Conservation (phyloP, 2,329 filamentous ascomycete genomes). For the Aspergillus pseudoglaucus region DNA sequence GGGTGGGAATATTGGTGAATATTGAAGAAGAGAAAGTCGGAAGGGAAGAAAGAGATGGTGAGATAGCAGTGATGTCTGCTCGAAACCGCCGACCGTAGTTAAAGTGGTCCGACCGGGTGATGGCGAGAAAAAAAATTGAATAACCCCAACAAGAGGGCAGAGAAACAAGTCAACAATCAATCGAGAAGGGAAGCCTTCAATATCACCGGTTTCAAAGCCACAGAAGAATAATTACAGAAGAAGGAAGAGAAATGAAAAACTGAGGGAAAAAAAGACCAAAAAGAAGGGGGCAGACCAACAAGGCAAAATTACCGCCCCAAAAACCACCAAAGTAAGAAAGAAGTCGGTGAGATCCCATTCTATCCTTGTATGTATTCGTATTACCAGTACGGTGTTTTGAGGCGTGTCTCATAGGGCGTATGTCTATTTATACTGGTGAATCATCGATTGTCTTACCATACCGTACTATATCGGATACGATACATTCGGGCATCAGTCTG, state of each 20-base stretch:
- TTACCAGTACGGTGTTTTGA: neutral
- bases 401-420: no score
- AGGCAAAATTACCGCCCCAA: neutral
- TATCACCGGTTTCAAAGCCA: conserved; percentile 4
- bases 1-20: neutral
- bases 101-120: neutral
- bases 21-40: conserved; percentile 2
- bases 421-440: no score
- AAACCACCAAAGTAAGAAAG: neutral
- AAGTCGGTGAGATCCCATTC: neutral
- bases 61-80: conserved; percentile 19
- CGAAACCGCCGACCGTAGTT: neutral
- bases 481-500: no score
- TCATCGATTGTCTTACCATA: no score
- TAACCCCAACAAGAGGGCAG: neutral
- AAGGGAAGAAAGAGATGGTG: conserved; percentile 6
- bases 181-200: conserved; percentile 10
- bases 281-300: conserved; percentile 2
- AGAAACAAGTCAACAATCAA: conserved; percentile 10
- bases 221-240: conserved; percentile 6
- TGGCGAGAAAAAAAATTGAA: neutral
- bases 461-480: no score
- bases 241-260: conserved; percentile 5
- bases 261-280: conserved; percentile 6
- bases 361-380: neutral